phyloP scores from a whole-genome alignment of 108 stramenopile genomes.

The Nannochloropsis gaditana region DNA sequence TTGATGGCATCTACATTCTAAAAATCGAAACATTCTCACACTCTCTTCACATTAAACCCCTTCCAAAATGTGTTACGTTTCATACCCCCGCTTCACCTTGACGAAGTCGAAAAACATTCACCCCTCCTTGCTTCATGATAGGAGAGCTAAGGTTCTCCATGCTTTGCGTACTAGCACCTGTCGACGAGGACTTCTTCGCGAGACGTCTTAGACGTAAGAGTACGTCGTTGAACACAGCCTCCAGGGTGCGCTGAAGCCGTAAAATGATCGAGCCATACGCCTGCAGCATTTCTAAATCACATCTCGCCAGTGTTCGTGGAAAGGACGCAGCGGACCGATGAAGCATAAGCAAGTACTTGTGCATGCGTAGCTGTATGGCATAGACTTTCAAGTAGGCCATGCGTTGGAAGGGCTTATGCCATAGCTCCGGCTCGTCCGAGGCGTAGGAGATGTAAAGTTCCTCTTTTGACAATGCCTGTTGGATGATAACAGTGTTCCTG shows the following conservation, averaged over 20 bases:
- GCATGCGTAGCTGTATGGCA: not conserved
- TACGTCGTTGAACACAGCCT: not conserved
- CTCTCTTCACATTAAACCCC: too few species aligned
- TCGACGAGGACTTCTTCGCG: too few species aligned
- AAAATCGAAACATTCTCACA: too few species aligned
- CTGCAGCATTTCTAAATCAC: not conserved
- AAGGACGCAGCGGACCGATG: not conserved
- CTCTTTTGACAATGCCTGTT: not conserved
- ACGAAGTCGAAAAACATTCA: not conserved
- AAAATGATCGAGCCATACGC: not conserved
- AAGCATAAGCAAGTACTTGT: not conserved
- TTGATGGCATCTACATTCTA: too few species aligned
- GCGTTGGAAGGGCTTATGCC: slow-evolving; percentile 14
- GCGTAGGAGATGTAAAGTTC: not conserved
- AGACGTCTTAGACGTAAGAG: too few species aligned
- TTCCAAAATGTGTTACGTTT: not conserved
- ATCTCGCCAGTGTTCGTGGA: not conserved
- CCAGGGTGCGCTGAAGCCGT: not conserved
- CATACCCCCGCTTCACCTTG: not conserved
- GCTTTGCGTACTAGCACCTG: too few species aligned
- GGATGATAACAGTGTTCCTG: not conserved
- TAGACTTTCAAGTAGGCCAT: not conserved
- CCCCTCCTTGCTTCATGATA: not conserved
- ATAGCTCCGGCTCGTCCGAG: not conserved
- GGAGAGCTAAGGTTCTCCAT: too few species aligned